Evolutionary conservation across 306 rosid species (phyloP).

Genomic region (Prunus padus): DNA sequence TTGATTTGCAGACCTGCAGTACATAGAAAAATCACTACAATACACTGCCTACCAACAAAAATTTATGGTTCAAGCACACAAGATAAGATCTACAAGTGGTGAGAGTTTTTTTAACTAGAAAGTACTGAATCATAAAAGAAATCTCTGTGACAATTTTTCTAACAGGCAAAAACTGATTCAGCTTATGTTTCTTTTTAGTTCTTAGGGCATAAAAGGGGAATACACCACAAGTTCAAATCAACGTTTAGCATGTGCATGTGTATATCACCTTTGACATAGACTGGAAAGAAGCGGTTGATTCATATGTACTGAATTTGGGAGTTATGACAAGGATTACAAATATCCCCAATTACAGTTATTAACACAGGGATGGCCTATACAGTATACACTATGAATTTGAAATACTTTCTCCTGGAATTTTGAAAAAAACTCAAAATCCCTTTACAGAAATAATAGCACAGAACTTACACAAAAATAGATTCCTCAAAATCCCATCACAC

Average conservation of each 20-base stretch:
- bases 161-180: background rate
- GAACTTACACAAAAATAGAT: constrained; percentile 78
- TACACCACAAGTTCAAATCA: background rate
- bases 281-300: background rate
- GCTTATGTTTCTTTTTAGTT: background rate
- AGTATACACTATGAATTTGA: background rate
- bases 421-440: background rate
- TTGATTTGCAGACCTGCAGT: constrained; percentile 88
- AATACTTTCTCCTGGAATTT: background rate
- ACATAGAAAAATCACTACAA: background rate
- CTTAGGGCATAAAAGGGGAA: background rate
- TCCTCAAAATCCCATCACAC: constrained; percentile 85
- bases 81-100: background rate
- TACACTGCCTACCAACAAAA: background rate
- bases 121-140: background rate
- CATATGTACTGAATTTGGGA: background rate
- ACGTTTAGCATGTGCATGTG: background rate
- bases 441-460: background rate
- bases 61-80: constrained; percentile 9
- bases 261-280: background rate
- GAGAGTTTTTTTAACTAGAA: constrained; percentile 4
- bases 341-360: background rate
- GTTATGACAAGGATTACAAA: background rate
- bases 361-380: background rate
- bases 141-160: background rate